These are phyloP conservation scores for Jamesozyma hellenica DNA, from an alignment of 805 yeast genomes.

Conservation along the genomic window DNA sequence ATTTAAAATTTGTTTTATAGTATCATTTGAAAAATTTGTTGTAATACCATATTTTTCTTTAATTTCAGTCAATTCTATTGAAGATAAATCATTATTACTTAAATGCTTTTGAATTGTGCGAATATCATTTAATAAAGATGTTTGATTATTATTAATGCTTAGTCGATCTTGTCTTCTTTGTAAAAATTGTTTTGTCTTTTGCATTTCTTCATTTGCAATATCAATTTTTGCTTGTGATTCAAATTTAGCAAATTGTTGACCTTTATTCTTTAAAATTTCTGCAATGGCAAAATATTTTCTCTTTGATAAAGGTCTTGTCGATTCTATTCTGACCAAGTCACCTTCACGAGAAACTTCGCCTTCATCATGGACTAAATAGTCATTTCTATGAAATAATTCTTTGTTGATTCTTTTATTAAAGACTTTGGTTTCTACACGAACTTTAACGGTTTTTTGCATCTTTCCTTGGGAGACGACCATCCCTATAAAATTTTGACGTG, in stretches of 20 bases:
- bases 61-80: conserved; percentile 31
- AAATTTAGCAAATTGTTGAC: conserved; percentile 81
- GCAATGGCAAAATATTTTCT: conserved; percentile 84
- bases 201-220: conserved; percentile 57
- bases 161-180: conserved; percentile 33
- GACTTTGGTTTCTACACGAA: conserved; percentile 68
- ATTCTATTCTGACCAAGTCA: conserved; percentile 86
- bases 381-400: conserved; percentile 68
- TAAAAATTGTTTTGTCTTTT: conserved; percentile 45
- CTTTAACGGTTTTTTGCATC: conserved; percentile 92
- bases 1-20: conserved; percentile 29
- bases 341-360: conserved; percentile 88
- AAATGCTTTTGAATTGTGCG: conserved; percentile 22
- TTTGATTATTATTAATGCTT: conserved; percentile 9
- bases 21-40: conserved; percentile 38
- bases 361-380: conserved; percentile 88
- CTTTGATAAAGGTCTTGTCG: conserved; percentile 75
- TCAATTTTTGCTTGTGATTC: conserved; percentile 60
- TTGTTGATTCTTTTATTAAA: conserved; percentile 66
- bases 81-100: conserved; percentile 26
- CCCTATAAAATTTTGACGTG: conserved; percentile 84
- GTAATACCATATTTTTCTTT: conserved; percentile 37
- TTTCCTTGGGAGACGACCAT: conserved; percentile 92
- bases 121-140: conserved; percentile 24
- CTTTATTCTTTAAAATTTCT: conserved; percentile 78